Evolutionary conservation across 306 rosid genomes (phyloP).

Genomic region (Fagus crenata): DNA sequence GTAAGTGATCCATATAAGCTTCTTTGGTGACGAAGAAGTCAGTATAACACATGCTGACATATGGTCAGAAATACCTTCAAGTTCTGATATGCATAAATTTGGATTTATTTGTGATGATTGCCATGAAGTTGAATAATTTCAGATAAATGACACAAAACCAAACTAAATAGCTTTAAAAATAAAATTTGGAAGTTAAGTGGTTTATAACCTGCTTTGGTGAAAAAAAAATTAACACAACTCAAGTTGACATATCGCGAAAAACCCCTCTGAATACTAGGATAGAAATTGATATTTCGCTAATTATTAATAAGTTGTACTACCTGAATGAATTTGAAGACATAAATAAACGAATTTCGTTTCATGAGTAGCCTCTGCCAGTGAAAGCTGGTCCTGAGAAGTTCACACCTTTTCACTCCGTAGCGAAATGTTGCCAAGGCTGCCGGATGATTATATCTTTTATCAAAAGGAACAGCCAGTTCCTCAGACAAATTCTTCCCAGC

Average conservation of each 20-base stretch:
- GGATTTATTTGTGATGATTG: not conserved
- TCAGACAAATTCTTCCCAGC: slow-evolving; percentile 68
- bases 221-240: not conserved
- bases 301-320: slow-evolving; percentile 35
- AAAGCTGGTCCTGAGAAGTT: slow-evolving; percentile 80
- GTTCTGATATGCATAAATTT: not conserved
- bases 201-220: not conserved
- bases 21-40: not conserved
- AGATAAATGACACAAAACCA: not conserved
- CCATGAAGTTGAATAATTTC: not conserved
- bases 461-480: slow-evolving; percentile 69
- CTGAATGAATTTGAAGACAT: slow-evolving; percentile 93
- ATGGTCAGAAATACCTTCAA: not conserved
- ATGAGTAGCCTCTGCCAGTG: slow-evolving; percentile 85
- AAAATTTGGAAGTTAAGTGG: not conserved
- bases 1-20: not conserved
- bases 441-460: slow-evolving; percentile 83
- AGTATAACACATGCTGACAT: not conserved
- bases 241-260: not conserved
- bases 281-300: not conserved
- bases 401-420: slow-evolving; percentile 61
- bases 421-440: slow-evolving; percentile 82
- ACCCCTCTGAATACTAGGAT: not conserved
- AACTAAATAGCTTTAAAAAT: not conserved
- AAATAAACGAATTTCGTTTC: slow-evolving; percentile 92